Evolutionary conservation across 345 rosid species (phyloP).

Genomic region (Corchorus olitorius): DNA sequence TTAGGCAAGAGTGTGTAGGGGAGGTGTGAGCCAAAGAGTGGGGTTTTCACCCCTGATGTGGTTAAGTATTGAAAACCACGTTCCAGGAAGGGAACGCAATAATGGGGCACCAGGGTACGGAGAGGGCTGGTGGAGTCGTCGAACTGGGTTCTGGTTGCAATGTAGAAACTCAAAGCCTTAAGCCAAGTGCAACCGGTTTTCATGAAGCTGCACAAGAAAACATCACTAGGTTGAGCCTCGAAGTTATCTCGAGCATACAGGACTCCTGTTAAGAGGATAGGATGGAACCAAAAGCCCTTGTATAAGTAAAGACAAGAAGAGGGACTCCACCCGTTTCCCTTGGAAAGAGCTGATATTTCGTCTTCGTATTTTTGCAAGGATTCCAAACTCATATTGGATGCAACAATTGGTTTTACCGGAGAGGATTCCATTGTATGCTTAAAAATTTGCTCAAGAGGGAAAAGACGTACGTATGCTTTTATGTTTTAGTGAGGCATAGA

Average conservation of each 20-base stretch:
- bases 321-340: neutral
- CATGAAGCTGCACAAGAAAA: neutral
- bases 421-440: neutral
- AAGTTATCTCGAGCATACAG: slow-evolving; percentile 10
- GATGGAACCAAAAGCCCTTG: neutral
- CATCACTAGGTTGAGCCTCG: neutral
- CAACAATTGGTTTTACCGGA: neutral
- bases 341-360: neutral
- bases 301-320: neutral
- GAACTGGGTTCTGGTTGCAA: slow-evolving; percentile 6
- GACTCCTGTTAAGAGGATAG: neutral
- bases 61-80: neutral
- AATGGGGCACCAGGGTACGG: neutral
- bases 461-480: too few species aligned
- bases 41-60: neutral
- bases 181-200: slow-evolving; percentile 20
- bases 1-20: slow-evolving; percentile 18
- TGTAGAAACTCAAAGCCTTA: slow-evolving; percentile 16
- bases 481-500: too few species aligned
- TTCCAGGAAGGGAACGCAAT: neutral
- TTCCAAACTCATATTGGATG: neutral
- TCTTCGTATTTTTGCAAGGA: neutral
- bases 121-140: neutral
- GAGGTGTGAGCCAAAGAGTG: slow-evolving; percentile 6
- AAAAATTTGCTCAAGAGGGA: too few species aligned